phyloP scores from a whole-genome alignment of 192 early-diverging fungal species.

The Funneliformis geosporum region DNA sequence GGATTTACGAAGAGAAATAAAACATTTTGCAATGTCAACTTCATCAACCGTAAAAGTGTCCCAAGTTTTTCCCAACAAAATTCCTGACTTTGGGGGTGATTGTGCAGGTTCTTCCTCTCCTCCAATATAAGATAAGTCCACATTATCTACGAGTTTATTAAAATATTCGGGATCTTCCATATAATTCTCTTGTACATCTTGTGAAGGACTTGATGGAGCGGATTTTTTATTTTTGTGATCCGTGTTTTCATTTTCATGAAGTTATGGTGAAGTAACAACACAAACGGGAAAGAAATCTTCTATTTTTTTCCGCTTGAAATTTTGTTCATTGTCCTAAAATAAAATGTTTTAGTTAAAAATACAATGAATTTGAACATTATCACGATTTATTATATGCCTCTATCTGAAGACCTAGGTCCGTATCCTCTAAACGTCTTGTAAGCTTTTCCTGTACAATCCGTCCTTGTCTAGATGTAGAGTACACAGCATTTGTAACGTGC shows the following conservation, averaged over 20 bases:
- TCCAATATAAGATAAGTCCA: constrained; percentile 13
- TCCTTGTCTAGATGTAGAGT: not conserved
- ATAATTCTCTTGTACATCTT: not conserved
- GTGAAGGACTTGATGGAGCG: not conserved
- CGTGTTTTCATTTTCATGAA: not conserved
- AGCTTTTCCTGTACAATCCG: not conserved
- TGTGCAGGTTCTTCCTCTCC: not conserved
- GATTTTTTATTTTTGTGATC: not conserved
- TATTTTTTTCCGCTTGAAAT: too few species aligned
- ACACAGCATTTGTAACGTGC: not conserved
- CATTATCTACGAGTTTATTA: not conserved
- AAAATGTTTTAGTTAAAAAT: too few species aligned
- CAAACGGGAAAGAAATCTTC: too few species aligned
- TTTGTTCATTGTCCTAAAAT: too few species aligned
- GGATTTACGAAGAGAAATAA: not conserved
- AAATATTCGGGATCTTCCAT: constrained; percentile 13
- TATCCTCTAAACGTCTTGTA: not conserved
- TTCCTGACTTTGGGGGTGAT: not conserved
- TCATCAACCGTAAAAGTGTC: not conserved
- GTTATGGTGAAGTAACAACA: too few species aligned
- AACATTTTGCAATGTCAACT: constrained; percentile 14
- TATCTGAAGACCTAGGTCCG: not conserved
- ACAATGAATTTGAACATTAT: not conserved
- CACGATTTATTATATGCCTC: not conserved
- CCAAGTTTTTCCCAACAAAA: not conserved